Conservation (phyloP, 257 asterid genomes). For the Anisodus acutangulus region DNA sequence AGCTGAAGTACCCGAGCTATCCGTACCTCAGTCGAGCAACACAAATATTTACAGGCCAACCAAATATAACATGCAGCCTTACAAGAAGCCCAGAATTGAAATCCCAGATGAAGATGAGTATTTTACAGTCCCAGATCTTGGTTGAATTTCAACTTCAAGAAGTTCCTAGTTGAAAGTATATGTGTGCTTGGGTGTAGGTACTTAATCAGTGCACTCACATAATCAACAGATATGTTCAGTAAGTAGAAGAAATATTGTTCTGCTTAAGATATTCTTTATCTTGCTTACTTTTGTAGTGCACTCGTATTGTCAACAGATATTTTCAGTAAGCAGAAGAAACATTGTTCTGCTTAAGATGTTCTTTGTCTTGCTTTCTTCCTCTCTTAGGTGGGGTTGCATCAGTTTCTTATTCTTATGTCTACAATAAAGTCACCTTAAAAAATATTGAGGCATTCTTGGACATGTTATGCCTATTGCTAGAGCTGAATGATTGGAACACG, state of each 20-base stretch:
- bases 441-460: background rate
- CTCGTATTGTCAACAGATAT: background rate
- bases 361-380: background rate
- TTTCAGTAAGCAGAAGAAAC: background rate
- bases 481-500: background rate
- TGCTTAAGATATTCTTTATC: background rate
- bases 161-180: background rate
- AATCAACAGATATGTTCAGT: background rate
- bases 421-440: background rate
- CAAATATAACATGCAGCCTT: conserved; percentile 45
- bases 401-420: background rate
- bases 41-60: conserved; percentile 41
- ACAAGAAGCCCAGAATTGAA: conserved; percentile 79
- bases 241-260: conserved; percentile 6
- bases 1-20: conserved; percentile 91
- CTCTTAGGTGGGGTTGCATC: background rate
- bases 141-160: conserved; percentile 44
- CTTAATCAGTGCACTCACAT: background rate
- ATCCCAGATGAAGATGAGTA: conserved; percentile 69
- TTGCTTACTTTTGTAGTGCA: background rate
- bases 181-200: background rate
- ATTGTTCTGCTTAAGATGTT: background rate
- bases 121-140: conserved; percentile 93
- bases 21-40: conserved; percentile 52
- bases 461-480: background rate